Evolutionary conservation across 1,284 basidiomycete genomes (phyloP).

Genomic region (Entoloma clypeatum): DNA sequence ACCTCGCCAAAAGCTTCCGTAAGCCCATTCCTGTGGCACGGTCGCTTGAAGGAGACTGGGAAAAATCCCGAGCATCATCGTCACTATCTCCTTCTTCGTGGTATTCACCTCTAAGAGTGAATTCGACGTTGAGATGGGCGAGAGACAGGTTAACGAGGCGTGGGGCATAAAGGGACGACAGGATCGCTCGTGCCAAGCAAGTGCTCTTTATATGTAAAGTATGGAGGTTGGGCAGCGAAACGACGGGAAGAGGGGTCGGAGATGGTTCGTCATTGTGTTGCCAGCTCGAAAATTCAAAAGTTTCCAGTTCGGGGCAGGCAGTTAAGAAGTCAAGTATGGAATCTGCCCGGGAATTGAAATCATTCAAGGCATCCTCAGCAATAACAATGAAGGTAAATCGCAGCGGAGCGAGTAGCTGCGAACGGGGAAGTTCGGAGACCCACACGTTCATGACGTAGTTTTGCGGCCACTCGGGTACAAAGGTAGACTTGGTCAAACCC

Average conservation of each 20-base stretch:
- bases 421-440: conserved; percentile 42
- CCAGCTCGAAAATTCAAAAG: conserved; percentile 52
- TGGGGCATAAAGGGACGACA: conserved; percentile 58
- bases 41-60: conserved; percentile 71
- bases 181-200: conserved; percentile 57
- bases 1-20: conserved; percentile 54
- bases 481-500: conserved; percentile 25
- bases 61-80: conserved; percentile 67
- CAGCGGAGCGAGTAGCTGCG: conserved; percentile 42
- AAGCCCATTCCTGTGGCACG: conserved; percentile 76
- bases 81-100: conserved; percentile 62
- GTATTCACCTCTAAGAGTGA: conserved; percentile 35
- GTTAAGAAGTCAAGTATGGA: conserved; percentile 57
- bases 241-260: conserved; percentile 34
- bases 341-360: conserved; percentile 37
- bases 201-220: conserved; percentile 53
- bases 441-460: conserved; percentile 41
- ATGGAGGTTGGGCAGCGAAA: conserved; percentile 50
- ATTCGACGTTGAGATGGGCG: conserved; percentile 62
- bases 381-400: conserved; percentile 54
- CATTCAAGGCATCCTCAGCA: conserved; percentile 40
- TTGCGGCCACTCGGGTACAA: conserved; percentile 24
- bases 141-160: conserved; percentile 56
- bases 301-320: conserved; percentile 55
- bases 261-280: conserved; percentile 40